Evolutionary conservation across 139 green algal genomes (phyloP).

Genomic region (Edaphochlamys debaryana): DNA sequence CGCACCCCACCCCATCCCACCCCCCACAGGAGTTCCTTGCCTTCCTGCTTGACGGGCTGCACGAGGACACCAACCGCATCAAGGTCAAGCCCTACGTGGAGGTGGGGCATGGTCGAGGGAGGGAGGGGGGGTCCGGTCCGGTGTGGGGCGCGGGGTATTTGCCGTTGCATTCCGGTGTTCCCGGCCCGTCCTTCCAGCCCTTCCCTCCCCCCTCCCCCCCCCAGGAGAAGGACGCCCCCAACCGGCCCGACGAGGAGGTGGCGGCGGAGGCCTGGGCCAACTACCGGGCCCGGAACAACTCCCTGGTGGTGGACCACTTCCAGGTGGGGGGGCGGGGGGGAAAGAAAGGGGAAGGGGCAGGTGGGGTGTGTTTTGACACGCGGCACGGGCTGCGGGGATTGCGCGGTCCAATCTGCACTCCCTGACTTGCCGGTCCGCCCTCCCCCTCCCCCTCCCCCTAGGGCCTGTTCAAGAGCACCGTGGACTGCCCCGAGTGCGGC

Average conservation of each 20-base stretch:
- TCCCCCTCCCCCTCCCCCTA: slow-evolving; percentile 42
- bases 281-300: slow-evolving; percentile 92
- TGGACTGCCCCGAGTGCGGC: slow-evolving; percentile 89
- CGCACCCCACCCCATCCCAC: too few species aligned
- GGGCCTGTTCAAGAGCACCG: slow-evolving; percentile 89
- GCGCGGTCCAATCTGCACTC: too few species aligned
- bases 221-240: slow-evolving; percentile 78
- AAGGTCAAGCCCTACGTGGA: slow-evolving; percentile 20
- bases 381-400: too few species aligned
- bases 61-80: slow-evolving; percentile 98
- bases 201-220: not conserved
- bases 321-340: slow-evolving; percentile 59
- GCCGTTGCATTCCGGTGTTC: too few species aligned
- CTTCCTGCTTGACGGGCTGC: slow-evolving; percentile 95
- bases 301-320: slow-evolving; percentile 91
- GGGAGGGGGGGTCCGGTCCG: too few species aligned
- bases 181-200: too few species aligned
- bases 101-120: too few species aligned
- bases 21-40: slow-evolving; percentile 83
- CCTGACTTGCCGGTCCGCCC: too few species aligned
- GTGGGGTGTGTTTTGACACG: not conserved
- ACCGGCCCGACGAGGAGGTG: slow-evolving; percentile 83
- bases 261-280: slow-evolving; percentile 85
- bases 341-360: not conserved
- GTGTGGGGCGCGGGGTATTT: too few species aligned